These are phyloP conservation scores for Aspergillus brunneoviolaceus DNA, from an alignment of 2,329 filamentous ascomycete genomes.

Conservation along the genomic window DNA sequence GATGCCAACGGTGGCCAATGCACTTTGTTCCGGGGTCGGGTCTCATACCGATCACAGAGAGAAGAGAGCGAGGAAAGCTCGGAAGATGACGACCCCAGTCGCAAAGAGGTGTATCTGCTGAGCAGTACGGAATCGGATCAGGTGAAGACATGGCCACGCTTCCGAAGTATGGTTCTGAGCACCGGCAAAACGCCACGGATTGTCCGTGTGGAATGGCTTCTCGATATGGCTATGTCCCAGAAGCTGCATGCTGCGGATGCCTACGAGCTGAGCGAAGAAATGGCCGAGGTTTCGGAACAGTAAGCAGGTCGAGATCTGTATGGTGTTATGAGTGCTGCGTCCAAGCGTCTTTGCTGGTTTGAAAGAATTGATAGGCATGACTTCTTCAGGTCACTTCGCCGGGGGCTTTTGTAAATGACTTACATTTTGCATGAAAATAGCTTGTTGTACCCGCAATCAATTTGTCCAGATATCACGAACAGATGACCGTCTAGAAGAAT, in stretches of 20 bases:
- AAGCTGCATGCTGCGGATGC: slow-evolving; percentile 66
- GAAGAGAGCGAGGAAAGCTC: slow-evolving; percentile 45
- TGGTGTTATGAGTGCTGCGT: slow-evolving; percentile 8
- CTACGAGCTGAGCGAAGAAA: slow-evolving; percentile 51
- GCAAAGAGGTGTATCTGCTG: slow-evolving; percentile 79
- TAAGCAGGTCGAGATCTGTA: slow-evolving; percentile 4
- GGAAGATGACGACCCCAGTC: slow-evolving; percentile 60
- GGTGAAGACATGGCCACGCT: slow-evolving; percentile 73
- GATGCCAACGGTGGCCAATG: slow-evolving; percentile 86
- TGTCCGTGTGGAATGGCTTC: slow-evolving; percentile 82
- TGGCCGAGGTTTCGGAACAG: slow-evolving; percentile 24
- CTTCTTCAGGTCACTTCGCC: slow-evolving; percentile 7
- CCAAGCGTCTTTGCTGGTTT: slow-evolving; percentile 1
- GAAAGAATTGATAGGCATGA: slow-evolving; percentile 2
- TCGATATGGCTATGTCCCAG: slow-evolving; percentile 88
- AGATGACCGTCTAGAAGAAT: slow-evolving; percentile 62
- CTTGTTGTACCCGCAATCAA: slow-evolving; percentile 1
- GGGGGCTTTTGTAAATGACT: slow-evolving; percentile 16
- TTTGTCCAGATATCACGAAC: neutral
- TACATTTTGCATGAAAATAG: slow-evolving; percentile 12
- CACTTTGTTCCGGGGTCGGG: slow-evolving; percentile 71
- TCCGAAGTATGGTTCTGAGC: slow-evolving; percentile 73
- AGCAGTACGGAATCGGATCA: slow-evolving; percentile 68
- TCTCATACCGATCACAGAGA: slow-evolving; percentile 65
- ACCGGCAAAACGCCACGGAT: slow-evolving; percentile 79